These are phyloP conservation scores for Pyrus hybrid DNA, from an alignment of 331 rosid genomes.

Conservation along the genomic window DNA sequence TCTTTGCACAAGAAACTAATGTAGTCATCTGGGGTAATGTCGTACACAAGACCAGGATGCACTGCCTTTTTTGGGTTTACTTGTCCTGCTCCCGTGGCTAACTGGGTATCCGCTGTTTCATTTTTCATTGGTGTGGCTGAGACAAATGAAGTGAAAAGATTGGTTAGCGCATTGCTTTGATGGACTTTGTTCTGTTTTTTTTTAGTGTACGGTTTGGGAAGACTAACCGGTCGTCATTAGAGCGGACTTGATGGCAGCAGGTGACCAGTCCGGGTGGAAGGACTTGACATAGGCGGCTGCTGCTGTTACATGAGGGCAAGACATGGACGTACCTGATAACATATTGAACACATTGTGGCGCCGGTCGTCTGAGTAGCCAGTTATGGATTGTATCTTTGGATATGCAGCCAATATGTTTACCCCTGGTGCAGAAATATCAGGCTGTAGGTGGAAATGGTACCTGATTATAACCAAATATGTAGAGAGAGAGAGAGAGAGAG, in stretches of 20 bases:
- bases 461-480: not conserved
- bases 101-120: slow-evolving; percentile 18
- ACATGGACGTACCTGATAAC: slow-evolving; percentile 81
- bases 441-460: slow-evolving; percentile 33
- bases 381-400: slow-evolving; percentile 35
- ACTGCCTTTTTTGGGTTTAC: slow-evolving; percentile 43
- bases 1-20: slow-evolving; percentile 50
- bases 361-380: slow-evolving; percentile 30
- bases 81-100: slow-evolving; percentile 72
- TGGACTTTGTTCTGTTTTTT: not conserved
- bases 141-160: slow-evolving; percentile 2
- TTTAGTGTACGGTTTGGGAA: not conserved
- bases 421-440: slow-evolving; percentile 81
- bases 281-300: slow-evolving; percentile 78
- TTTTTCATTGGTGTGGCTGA: slow-evolving; percentile 54
- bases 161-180: not conserved
- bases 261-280: slow-evolving; percentile 88
- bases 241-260: slow-evolving; percentile 88
- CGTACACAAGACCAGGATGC: slow-evolving; percentile 70
- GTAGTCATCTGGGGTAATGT: slow-evolving; percentile 31
- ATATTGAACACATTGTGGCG: slow-evolving; percentile 43
- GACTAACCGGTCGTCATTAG: slow-evolving; percentile 80
- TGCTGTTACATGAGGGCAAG: slow-evolving; percentile 71
- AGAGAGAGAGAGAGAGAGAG: not conserved
- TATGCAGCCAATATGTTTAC: slow-evolving; percentile 64